Evolutionary conservation across 1,139 yeast species (phyloP).

Genomic region (Blastobotrys capitulatus): DNA sequence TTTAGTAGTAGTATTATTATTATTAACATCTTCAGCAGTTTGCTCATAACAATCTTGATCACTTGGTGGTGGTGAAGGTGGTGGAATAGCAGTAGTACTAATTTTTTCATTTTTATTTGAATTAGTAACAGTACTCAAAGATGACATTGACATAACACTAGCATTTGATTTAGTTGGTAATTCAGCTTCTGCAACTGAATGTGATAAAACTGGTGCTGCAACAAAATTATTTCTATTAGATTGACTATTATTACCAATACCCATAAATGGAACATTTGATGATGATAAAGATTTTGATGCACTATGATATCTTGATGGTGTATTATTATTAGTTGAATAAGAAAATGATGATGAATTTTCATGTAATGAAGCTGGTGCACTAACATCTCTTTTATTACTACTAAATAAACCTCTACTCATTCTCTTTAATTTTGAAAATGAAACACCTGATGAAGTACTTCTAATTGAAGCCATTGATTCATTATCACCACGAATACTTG

Average conservation of each 20-base stretch:
- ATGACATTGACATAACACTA: background rate
- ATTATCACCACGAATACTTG: constrained; percentile 16
- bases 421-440: constrained; percentile 26
- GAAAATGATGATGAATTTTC: background rate
- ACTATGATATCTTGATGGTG: background rate
- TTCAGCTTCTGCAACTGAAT: constrained; percentile 26
- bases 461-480: constrained; percentile 23
- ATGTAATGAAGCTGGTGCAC: constrained; percentile 1
- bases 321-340: too few relatives aligned
- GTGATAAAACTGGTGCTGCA: constrained; percentile 21
- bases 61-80: constrained; percentile 12
- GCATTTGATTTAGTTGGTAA: constrained; percentile 8
- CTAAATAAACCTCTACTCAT: constrained; percentile 15
- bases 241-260: background rate
- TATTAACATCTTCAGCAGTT: background rate
- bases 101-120: background rate
- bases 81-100: background rate
- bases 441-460: constrained; percentile 26
- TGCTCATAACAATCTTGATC: background rate
- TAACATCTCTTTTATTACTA: constrained; percentile 6
- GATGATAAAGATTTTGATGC: constrained; percentile 5
- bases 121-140: constrained; percentile 1
- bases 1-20: background rate
- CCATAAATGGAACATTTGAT: constrained; percentile 21
- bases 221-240: background rate